These are phyloP conservation scores for Apiospora arundinis DNA, from an alignment of 2,329 filamentous ascomycete species.

Conservation along the genomic window DNA sequence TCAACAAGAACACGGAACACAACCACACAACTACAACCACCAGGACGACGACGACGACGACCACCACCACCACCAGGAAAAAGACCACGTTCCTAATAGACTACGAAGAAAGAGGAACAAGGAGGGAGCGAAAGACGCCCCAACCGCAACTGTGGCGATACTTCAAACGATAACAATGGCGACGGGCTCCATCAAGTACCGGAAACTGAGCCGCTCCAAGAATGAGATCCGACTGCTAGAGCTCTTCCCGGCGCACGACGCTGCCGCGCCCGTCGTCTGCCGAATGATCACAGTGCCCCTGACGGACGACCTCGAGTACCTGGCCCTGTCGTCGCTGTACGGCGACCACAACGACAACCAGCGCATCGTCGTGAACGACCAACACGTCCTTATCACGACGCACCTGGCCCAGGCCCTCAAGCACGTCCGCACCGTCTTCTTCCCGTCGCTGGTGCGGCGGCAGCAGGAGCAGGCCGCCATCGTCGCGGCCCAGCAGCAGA, in stretches of 20 bases:
- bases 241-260: conserved; percentile 18
- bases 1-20: not conserved
- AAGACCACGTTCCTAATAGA: too few species aligned
- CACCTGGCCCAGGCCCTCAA: conserved; percentile 24
- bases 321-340: conserved; percentile 24
- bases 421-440: conserved; percentile 21
- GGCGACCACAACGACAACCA: conserved; percentile 18
- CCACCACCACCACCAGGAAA: not conserved
- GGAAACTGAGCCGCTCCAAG: conserved; percentile 20
- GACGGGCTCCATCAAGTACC: conserved; percentile 21
- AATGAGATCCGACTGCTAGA: conserved; percentile 25
- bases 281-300: conserved; percentile 21
- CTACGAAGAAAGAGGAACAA: too few species aligned
- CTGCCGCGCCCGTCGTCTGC: conserved; percentile 20
- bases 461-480: conserved; percentile 12
- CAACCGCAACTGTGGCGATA: not conserved
- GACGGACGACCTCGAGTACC: conserved; percentile 24
- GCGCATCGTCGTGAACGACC: conserved; percentile 22
- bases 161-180: not conserved
- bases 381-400: conserved; percentile 4
- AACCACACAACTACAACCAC: not conserved
- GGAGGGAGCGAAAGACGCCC: not conserved
- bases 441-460: not conserved
- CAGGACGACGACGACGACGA: not conserved
- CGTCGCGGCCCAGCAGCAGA: not conserved